Conservation (phyloP, 1,139 yeast genomes). For the Wickerhamiella pararugosa region DNA sequence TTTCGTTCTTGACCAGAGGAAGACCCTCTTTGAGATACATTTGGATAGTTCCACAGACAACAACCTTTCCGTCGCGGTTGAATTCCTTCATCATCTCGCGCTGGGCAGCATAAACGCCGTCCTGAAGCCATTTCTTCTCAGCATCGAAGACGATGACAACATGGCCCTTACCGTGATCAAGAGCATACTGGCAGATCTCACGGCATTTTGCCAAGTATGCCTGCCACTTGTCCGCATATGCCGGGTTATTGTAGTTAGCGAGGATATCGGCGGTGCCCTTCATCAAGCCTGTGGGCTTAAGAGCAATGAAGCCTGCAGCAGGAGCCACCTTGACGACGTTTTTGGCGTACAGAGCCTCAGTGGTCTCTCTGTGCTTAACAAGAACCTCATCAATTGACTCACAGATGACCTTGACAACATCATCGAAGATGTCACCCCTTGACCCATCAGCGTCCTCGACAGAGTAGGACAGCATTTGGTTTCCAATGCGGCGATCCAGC, state of each 20-base stretch:
- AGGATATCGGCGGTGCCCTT: constrained; percentile 64
- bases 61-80: constrained; percentile 44
- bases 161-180: constrained; percentile 60
- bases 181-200: constrained; percentile 45
- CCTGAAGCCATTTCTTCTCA: constrained; percentile 75
- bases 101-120: constrained; percentile 84
- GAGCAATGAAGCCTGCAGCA: constrained; percentile 39
- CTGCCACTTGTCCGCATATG: constrained; percentile 40
- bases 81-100: constrained; percentile 62
- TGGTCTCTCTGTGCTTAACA: constrained; percentile 52
- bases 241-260: constrained; percentile 41
- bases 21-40: constrained; percentile 71
- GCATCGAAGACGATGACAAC: constrained; percentile 87
- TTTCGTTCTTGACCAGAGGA: constrained; percentile 46
- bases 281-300: constrained; percentile 86
- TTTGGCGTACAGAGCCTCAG: constrained; percentile 21
- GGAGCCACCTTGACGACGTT: constrained; percentile 34
- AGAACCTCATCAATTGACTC: constrained; percentile 54
- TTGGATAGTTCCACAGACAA: constrained; percentile 86
- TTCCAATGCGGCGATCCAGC: constrained; percentile 60
- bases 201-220: constrained; percentile 52
- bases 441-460: constrained; percentile 85
- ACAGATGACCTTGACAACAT: constrained; percentile 48
- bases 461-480: constrained; percentile 88
- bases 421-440: constrained; percentile 32